Evolutionary conservation across 371 early-diverging fungal species (phyloP), one percentile per base, ranked within the genome.

Genomic region (Mucor velutinosus): DNA sequence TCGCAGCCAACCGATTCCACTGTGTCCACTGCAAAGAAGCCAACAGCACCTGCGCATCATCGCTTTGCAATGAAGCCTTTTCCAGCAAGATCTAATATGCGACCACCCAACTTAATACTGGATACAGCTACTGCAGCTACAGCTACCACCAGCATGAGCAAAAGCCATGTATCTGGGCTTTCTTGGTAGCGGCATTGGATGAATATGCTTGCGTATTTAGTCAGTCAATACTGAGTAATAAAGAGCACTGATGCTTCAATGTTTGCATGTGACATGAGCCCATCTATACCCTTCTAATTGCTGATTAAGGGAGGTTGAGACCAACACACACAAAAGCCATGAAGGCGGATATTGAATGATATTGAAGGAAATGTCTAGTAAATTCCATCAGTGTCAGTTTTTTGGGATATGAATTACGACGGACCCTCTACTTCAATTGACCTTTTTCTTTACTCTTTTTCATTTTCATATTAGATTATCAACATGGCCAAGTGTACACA

Each of bases 401-500:
- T 41, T 60, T 59, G 37, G 30, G 23, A 59, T 35, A 59, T 23
- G 19, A 60, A 27, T 27, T 4, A 47, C 47, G 47, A 47, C 47
- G 21, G 47, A 41, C 41, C 41, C 41, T 47, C 19, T 21, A 21
- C 21, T 47, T 47, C 47, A 47, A 47, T 47, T 47, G 47, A 47
- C 47, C 45, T 21, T 27, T 43, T 25, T 41, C 41, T 41, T 41
- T 49, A 39, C 51, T 39, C 14, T 39, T 27, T 21, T 60, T 59
- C 41, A n/a, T 33, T 55, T 69, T 19, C 21, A 25, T 59, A 33
- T 11, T 43, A 60, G 69, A 51, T 27, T 49, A 3, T 19, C 17
- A 69, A 12, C 19, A 88, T 89, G 89, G 77, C 79, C 60, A 81
- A 82, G 70, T 94, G 94, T 74, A 88, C 87, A 47, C 87, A 85